Evolutionary conservation across 2,329 filamentous ascomycete genomes (phyloP).

Genomic region (Diplodia seriata): DNA sequence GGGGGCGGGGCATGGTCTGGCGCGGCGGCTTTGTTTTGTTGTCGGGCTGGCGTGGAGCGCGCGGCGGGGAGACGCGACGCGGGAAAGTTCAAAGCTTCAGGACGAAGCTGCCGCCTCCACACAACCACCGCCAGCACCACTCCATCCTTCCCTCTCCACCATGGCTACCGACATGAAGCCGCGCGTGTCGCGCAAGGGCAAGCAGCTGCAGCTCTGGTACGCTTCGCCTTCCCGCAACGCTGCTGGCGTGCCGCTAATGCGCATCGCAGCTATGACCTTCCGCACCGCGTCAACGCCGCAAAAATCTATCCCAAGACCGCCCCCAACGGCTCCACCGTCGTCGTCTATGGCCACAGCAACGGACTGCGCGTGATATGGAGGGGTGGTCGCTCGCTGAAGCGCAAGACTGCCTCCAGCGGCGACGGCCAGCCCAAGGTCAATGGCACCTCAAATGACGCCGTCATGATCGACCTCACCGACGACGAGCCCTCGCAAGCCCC

Average conservation of each 20-base stretch:
- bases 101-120: slow-evolving; percentile 21
- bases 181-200: slow-evolving; percentile 29
- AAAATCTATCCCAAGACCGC: slow-evolving; percentile 64
- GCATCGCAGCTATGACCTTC: slow-evolving; percentile 63
- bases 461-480: slow-evolving; percentile 63
- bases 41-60: slow-evolving; percentile 26
- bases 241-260: not conserved
- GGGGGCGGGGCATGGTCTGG: slow-evolving; percentile 27
- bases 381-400: slow-evolving; percentile 60
- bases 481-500: slow-evolving; percentile 52
- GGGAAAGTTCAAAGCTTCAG: slow-evolving; percentile 32
- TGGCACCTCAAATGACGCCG: slow-evolving; percentile 51
- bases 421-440: slow-evolving; percentile 50
- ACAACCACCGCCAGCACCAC: slow-evolving; percentile 29
- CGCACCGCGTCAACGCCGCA: slow-evolving; percentile 63
- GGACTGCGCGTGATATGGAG: slow-evolving; percentile 67
- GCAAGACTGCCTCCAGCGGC: slow-evolving; percentile 36
- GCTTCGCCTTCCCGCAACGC: not conserved
- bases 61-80: slow-evolving; percentile 33
- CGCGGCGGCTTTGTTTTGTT: slow-evolving; percentile 24
- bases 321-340: slow-evolving; percentile 67
- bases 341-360: slow-evolving; percentile 65
- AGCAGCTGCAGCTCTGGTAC: slow-evolving; percentile 31
- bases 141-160: slow-evolving; percentile 12
- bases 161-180: slow-evolving; percentile 29